Percentiles rank a stretch among this genome's conserved stretches.
Evolutionary conservation across 768 basidiomycete species (phyloP).

Genomic region (Lepiota brunneoincarnata): DNA sequence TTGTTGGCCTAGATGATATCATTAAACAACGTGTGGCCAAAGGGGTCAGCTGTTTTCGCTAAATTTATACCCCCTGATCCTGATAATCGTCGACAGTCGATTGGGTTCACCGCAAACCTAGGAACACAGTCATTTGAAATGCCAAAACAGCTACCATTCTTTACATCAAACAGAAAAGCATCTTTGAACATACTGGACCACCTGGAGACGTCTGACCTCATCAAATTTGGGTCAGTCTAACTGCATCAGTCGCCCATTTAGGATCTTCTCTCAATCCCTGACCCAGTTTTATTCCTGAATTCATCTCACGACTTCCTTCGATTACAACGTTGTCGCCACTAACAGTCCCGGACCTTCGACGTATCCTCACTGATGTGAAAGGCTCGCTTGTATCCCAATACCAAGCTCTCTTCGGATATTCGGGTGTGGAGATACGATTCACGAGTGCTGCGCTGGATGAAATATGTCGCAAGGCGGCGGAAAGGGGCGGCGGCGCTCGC

Average conservation of each 20-base stretch:
- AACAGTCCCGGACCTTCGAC: conserved; percentile 76
- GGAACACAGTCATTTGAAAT: conserved; percentile 27
- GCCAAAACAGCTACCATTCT: conserved; percentile 58
- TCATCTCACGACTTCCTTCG: conserved; percentile 91
- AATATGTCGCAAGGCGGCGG: conserved; percentile 75
- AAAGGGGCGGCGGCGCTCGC: conserved; percentile 87
- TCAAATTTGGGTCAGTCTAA: conserved; percentile 68
- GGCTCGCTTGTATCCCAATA: conserved; percentile 93
- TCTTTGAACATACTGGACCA: conserved; percentile 57
- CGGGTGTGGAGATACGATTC: conserved; percentile 84
- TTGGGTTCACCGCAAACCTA: conserved; percentile 65
- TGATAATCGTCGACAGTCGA: conserved; percentile 55
- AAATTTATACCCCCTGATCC: conserved; percentile 3
- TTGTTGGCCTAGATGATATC: conserved; percentile 85
- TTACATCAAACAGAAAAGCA: conserved; percentile 69
- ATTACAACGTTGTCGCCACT: conserved; percentile 81
- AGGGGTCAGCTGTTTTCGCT: conserved; percentile 55
- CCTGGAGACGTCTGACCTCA: conserved; percentile 79
- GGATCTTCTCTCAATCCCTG: background rate
- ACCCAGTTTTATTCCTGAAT: conserved; percentile 87
- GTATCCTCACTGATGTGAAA: conserved; percentile 90
- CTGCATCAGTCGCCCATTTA: background rate
- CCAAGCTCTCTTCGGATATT: conserved; percentile 77
- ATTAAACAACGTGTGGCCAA: conserved; percentile 79
- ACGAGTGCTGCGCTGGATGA: conserved; percentile 78